A percentile compares a stretch with the other conserved stretches of the same genome.
phyloP scores from a whole-genome alignment of 768 basidiomycete species.

The Serendipita sp. region DNA sequence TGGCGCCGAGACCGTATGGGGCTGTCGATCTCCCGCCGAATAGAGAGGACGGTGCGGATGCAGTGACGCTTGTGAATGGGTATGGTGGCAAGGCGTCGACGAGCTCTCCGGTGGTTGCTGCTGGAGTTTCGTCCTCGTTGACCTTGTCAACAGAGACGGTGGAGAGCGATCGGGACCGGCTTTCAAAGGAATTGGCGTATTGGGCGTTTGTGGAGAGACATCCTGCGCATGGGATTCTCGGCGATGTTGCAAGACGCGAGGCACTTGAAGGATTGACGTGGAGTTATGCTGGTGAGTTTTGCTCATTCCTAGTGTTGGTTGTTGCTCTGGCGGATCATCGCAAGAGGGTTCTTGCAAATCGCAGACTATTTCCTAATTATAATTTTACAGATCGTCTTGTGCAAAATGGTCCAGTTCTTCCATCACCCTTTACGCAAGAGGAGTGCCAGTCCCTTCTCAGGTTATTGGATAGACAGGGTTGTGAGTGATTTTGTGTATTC shows the following conservation, averaged over 20 bases:
- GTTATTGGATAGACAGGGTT: slow-evolving; percentile 34
- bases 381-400: slow-evolving; percentile 52
- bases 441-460: slow-evolving; percentile 63
- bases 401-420: slow-evolving; percentile 34
- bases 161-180: neutral
- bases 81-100: neutral
- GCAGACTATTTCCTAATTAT: slow-evolving; percentile 7
- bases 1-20: neutral
- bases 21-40: neutral
- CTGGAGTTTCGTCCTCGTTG: too few relatives aligned
- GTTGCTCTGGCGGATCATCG: too few relatives aligned
- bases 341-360: neutral
- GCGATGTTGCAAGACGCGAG: slow-evolving; percentile 41
- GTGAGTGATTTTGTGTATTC: slow-evolving; percentile 11
- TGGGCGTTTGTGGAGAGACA: slow-evolving; percentile 72
- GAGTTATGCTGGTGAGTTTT: slow-evolving; percentile 52
- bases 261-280: slow-evolving; percentile 65
- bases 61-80: neutral
- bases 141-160: too few relatives aligned
- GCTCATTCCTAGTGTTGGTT: neutral
- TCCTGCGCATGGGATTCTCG: slow-evolving; percentile 52
- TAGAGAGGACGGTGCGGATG: neutral
- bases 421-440: slow-evolving; percentile 56
- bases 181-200: slow-evolving; percentile 40
- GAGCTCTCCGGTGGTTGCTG: neutral